A percentile compares a stretch with the other conserved stretches of the same genome.
These are phyloP conservation scores for Mucor mucedo DNA, from an alignment of 371 early-diverging fungal species.

Conservation along the genomic window DNA sequence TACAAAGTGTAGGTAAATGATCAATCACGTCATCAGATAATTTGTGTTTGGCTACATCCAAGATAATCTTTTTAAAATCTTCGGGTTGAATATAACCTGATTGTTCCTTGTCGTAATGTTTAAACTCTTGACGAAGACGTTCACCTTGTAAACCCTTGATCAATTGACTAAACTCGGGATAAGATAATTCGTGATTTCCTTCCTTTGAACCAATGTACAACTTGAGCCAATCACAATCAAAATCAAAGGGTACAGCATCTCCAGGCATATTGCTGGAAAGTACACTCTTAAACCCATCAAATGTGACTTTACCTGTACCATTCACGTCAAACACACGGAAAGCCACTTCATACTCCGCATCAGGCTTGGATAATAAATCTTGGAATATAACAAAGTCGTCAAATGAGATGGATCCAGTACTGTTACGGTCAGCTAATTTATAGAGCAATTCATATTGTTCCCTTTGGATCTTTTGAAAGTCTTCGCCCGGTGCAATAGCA, in stretches of 20 bases:
- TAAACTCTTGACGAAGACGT: slow-evolving; percentile 81
- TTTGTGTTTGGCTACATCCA: slow-evolving; percentile 71
- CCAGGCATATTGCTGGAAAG: slow-evolving; percentile 60
- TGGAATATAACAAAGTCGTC: slow-evolving; percentile 82
- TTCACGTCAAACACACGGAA: slow-evolving; percentile 73
- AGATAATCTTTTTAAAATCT: slow-evolving; percentile 69
- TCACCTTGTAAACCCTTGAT: slow-evolving; percentile 81
- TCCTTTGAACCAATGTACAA: slow-evolving; percentile 70
- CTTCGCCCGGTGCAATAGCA: slow-evolving; percentile 72
- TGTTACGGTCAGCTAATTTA: slow-evolving; percentile 71
- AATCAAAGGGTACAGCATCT: slow-evolving; percentile 72
- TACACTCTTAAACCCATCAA: slow-evolving; percentile 73
- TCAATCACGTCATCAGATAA: slow-evolving; percentile 73
- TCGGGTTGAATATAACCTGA: slow-evolving; percentile 72
- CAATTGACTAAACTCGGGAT: slow-evolving; percentile 83
- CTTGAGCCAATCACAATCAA: slow-evolving; percentile 76
- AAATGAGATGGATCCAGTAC: slow-evolving; percentile 67
- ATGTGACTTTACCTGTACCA: slow-evolving; percentile 66
- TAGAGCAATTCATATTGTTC: slow-evolving; percentile 73
- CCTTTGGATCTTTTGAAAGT: slow-evolving; percentile 63
- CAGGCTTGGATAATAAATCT: slow-evolving; percentile 72
- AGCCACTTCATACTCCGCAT: slow-evolving; percentile 85
- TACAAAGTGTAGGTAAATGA: slow-evolving; percentile 71
- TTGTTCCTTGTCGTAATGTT: slow-evolving; percentile 69
- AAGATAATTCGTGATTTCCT: slow-evolving; percentile 64